phyloP scores from a whole-genome alignment of 2,329 filamentous ascomycete species.

The Colletotrichum abscissum region DNA sequence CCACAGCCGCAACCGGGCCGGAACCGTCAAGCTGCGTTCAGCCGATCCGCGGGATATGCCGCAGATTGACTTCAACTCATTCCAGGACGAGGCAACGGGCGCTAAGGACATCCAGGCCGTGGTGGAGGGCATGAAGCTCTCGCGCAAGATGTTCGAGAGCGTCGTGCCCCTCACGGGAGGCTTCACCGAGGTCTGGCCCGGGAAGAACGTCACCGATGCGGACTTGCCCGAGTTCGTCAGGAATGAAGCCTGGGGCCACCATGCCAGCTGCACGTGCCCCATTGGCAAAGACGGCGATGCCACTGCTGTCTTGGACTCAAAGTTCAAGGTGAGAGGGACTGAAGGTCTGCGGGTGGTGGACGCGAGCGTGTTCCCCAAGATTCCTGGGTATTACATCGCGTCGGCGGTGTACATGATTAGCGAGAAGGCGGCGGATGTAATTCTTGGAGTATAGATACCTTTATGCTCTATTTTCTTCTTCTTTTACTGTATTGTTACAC shows the following conservation, averaged over 20 bases:
- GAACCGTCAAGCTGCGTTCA: conserved; percentile 67
- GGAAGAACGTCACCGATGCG: conserved; percentile 51
- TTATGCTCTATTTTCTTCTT: neutral
- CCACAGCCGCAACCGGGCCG: conserved; percentile 66
- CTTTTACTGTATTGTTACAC: neutral
- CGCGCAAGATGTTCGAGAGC: conserved; percentile 48
- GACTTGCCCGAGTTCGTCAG: conserved; percentile 59
- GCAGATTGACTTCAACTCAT: conserved; percentile 68
- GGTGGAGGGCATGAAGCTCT: conserved; percentile 57
- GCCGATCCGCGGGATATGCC: conserved; percentile 69
- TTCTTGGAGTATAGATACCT: conserved; percentile 18
- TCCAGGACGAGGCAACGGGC: conserved; percentile 48
- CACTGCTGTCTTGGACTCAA: conserved; percentile 64
- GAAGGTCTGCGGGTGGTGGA: conserved; percentile 68
- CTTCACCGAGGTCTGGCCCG: conserved; percentile 45
- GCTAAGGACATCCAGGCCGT: conserved; percentile 57
- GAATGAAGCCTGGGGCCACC: conserved; percentile 66
- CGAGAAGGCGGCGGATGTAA: conserved; percentile 61
- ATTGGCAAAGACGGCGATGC: conserved; percentile 65
- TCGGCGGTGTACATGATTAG: conserved; percentile 64
- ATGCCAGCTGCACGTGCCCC: conserved; percentile 64
- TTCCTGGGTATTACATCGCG: conserved; percentile 59
- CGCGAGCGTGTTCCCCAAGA: conserved; percentile 66
- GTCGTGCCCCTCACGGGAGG: conserved; percentile 43
- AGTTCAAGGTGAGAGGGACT: conserved; percentile 66